A percentile compares a stretch with the other conserved stretches of the same genome.
Conservation (phyloP, 2,329 filamentous ascomycete species). For the Pseudocercospora ulei region DNA sequence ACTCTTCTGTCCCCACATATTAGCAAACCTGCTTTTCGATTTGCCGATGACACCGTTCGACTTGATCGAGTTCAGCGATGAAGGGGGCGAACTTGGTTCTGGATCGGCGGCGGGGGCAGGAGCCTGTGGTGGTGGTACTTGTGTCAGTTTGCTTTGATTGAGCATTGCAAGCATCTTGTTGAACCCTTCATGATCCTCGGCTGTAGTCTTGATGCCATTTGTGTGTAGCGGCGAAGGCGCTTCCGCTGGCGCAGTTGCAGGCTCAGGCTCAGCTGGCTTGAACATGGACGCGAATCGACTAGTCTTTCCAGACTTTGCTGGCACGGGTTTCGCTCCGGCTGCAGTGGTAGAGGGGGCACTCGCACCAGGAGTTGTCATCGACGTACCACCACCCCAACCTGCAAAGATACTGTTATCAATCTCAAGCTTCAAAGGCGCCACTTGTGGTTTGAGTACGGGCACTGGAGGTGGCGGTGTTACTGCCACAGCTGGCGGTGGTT, state of each 20-base stretch:
- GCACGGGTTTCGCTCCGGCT: conserved; percentile 5
- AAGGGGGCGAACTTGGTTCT: conserved; percentile 26
- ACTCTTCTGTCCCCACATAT: conserved; percentile 31
- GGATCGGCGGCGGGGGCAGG: conserved; percentile 20
- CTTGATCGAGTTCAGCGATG: conserved; percentile 20
- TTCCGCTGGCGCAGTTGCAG: conserved; percentile 15
- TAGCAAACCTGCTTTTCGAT: conserved; percentile 30
- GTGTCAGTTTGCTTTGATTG: conserved; percentile 38
- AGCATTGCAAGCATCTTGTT: conserved; percentile 63
- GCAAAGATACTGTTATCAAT: conserved; percentile 64
- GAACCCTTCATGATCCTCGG: conserved; percentile 77
- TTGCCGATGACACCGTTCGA: conserved; percentile 23
- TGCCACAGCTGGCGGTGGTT: not conserved
- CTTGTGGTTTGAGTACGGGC: conserved; percentile 33
- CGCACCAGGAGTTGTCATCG: conserved; percentile 19
- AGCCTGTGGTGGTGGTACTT: conserved; percentile 36
- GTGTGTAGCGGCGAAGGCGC: conserved; percentile 19
- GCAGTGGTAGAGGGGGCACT: conserved; percentile 13
- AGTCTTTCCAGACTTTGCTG: conserved; percentile 53
- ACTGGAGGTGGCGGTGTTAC: conserved; percentile 12
- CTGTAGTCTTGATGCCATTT: conserved; percentile 37
- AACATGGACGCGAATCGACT: conserved; percentile 78
- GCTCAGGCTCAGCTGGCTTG: conserved; percentile 27
- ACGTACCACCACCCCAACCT: conserved; percentile 44
- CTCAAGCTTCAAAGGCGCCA: conserved; percentile 56